Evolutionary conservation across 2,329 filamentous ascomycete genomes (phyloP).

Genomic region (Cyanodermella asteris): DNA sequence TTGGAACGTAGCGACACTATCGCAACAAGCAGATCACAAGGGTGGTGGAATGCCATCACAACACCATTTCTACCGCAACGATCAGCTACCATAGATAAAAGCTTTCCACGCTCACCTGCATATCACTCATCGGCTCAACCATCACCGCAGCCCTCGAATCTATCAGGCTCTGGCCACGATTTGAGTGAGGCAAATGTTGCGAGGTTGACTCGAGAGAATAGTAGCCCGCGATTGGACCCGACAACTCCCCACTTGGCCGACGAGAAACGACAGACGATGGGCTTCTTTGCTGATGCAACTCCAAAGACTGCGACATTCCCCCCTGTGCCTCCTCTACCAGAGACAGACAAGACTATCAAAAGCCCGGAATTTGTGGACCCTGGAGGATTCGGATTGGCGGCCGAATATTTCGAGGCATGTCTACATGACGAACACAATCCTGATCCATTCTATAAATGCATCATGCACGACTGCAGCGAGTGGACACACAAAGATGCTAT

Average conservation of each 20-base stretch:
- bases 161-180: not conserved
- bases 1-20: slow-evolving; percentile 15
- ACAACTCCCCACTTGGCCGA: slow-evolving; percentile 1
- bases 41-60: slow-evolving; percentile 27
- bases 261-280: not conserved
- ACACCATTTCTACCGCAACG: slow-evolving; percentile 21
- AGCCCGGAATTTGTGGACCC: slow-evolving; percentile 3
- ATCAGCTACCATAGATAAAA: slow-evolving; percentile 13
- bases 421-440: slow-evolving; percentile 21
- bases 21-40: slow-evolving; percentile 19
- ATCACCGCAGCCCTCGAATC: not conserved
- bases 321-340: not conserved
- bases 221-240: slow-evolving; percentile 2
- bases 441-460: slow-evolving; percentile 20
- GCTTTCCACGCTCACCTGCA: not conserved
- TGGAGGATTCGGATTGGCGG: slow-evolving; percentile 16
- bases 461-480: slow-evolving; percentile 20
- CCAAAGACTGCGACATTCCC: not conserved
- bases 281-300: not conserved
- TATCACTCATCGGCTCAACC: not conserved
- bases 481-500: no score
- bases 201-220: slow-evolving; percentile 1
- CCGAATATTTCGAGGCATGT: slow-evolving; percentile 23
- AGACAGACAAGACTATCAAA: slow-evolving; percentile 5
- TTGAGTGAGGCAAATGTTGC: not conserved